Evolutionary conservation across 176 grass and related monocot genomes (phyloP).

Genomic region (Rhynchospora tenuis): DNA sequence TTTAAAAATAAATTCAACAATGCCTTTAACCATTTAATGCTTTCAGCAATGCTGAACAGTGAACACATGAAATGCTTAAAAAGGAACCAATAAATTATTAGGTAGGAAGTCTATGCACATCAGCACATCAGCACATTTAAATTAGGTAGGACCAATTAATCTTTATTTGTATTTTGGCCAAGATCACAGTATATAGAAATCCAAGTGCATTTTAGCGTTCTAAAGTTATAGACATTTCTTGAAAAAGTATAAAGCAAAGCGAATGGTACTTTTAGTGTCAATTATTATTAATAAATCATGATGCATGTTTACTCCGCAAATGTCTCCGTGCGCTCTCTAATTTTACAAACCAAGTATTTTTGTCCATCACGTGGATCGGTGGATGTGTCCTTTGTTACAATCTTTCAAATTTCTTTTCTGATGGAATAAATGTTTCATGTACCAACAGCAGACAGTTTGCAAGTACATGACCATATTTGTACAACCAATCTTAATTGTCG

Average conservation of each 20-base stretch:
- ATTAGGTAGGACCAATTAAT: not conserved
- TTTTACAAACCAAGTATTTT: not conserved
- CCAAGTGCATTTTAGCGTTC: not conserved
- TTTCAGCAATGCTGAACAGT: not conserved
- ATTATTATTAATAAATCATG: not conserved
- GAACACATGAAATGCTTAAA: not conserved
- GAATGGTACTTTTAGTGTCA: no score
- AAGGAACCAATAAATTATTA: not conserved
- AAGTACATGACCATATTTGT: not conserved
- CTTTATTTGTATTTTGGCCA: not conserved
- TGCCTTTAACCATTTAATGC: no score
- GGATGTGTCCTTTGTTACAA: not conserved
- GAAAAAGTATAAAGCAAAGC: not conserved
- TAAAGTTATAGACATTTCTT: not conserved
- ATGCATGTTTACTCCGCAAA: not conserved
- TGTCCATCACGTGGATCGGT: not conserved
- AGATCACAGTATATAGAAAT: not conserved
- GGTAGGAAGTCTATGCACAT: not conserved
- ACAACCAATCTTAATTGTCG: no score
- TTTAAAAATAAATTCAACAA: no score
- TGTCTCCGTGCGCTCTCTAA: not conserved
- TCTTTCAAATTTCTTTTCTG: no score
- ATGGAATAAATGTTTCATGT: not conserved
- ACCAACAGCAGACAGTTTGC: not conserved
- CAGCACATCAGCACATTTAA: not conserved